Evolutionary conservation across 169 alveolate species (phyloP), one percentile per base, ranked within the genome.

Genomic region (Plasmodium knowlesi): DNA sequence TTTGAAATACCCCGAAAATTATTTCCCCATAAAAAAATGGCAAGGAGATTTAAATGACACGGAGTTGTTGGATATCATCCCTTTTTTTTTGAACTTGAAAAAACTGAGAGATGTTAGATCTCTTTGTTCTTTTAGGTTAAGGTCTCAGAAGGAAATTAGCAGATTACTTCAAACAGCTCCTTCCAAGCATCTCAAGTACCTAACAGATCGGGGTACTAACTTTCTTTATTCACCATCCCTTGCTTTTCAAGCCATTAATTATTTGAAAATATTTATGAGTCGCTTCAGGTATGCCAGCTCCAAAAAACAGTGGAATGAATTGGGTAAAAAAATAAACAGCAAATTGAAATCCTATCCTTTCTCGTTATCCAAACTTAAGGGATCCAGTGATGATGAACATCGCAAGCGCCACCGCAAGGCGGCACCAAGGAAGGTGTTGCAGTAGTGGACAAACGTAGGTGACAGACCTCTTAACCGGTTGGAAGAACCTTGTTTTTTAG

Each of bases 1-100:
- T 84, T 53, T 74, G 22, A 70, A 70, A 82, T 92, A 93, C 28
- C 95, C 98, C 72, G 92, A 96, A 8, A 96, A 96, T 91, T 76
- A 46, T 43, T 61, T 96, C 22, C 97, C 95, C 12, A 96, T 96
- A 0, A 96, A 95, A 83, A 96, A 95, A 86, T 96, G 98, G 98
- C 95, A 73, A 67, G 98, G 98, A 2, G 96, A 84, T 70, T 82
- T 37, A 19, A 57, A 88, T 39, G 98, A 96, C 83, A 96, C 96
- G 5, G 97, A 96, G 70, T 94, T 96, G 76, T 83, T 95, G 78
- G 96, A 95, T 34, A 92, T 95, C n/a, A 94, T 96, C 73, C 98
- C 98, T 39, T 94, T 96, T 32, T 94, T 96, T 90, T 83, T 91
- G 19, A 96, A 96, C 5, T 72, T 96, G 82, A 72, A 96, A 19